These are phyloP conservation scores for Telfairia occidentalis DNA, from an alignment of 331 rosid species.

Conservation along the genomic window DNA sequence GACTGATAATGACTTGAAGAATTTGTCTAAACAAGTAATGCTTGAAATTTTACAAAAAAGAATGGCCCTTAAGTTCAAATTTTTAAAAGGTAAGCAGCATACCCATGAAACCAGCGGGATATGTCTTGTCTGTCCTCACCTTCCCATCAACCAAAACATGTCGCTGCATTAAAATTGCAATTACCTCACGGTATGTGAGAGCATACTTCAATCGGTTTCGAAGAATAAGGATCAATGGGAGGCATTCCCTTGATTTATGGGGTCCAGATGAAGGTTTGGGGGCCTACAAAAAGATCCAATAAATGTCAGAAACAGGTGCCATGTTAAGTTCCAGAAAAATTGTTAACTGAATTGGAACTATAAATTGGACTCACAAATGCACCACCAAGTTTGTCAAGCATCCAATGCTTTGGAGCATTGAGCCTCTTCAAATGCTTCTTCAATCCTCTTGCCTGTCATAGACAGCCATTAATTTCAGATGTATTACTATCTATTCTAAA, in stretches of 20 bases:
- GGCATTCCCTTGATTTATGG: conserved; percentile 38
- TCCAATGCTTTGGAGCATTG: conserved; percentile 18
- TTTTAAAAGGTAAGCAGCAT: too few species aligned
- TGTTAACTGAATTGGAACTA: neutral
- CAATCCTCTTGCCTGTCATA: conserved; percentile 17
- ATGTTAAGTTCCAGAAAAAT: neutral
- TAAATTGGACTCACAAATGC: conserved; percentile 1
- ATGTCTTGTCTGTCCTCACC: conserved; percentile 37
- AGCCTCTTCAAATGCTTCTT: conserved; percentile 20
- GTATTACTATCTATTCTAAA: neutral
- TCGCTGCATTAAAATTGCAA: conserved; percentile 38
- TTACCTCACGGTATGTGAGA: conserved; percentile 33
- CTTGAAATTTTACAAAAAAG: too few species aligned
- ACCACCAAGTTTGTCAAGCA: conserved; percentile 18
- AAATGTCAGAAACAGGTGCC: neutral
- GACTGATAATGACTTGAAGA: too few species aligned
- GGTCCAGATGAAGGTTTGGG: conserved; percentile 44
- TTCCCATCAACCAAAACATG: conserved; percentile 35
- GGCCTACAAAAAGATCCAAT: conserved; percentile 6
- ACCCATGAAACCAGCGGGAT: conserved; percentile 42
- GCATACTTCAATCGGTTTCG: conserved; percentile 39
- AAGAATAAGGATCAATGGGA: conserved; percentile 32
- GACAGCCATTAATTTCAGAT: neutral
- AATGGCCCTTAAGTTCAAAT: too few species aligned
- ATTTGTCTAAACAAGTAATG: too few species aligned